Evolutionary conservation across 345 rosid genomes (phyloP).

Genomic region (Excoecaria agallocha): DNA sequence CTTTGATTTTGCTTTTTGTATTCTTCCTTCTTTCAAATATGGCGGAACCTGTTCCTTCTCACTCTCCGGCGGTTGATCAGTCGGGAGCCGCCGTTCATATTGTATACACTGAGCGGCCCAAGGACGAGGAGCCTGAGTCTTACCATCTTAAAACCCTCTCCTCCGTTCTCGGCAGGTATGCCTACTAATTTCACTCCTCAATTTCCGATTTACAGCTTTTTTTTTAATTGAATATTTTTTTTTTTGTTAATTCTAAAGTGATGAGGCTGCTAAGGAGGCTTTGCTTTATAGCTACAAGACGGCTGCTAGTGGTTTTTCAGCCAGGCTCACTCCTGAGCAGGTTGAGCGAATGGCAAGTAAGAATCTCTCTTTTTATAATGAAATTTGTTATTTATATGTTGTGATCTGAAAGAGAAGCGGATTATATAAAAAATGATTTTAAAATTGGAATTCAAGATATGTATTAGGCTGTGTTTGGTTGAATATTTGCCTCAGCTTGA

Average conservation of each 20-base stretch:
- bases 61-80: conserved; percentile 16
- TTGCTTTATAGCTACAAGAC: conserved; percentile 70
- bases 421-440: background rate
- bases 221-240: background rate
- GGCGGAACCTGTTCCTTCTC: conserved; percentile 31
- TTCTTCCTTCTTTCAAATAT: background rate
- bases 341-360: conserved; percentile 66
- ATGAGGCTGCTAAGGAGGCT: conserved; percentile 77
- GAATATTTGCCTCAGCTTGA: too few relatives aligned
- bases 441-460: background rate
- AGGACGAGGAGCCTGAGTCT: conserved; percentile 57
- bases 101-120: conserved; percentile 71
- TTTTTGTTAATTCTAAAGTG: conserved; percentile 46
- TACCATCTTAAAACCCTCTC: conserved; percentile 72
- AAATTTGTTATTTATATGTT: background rate
- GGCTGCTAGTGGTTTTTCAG: conserved; percentile 88
- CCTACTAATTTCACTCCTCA: background rate
- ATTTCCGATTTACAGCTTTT: background rate
- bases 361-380: conserved; percentile 10
- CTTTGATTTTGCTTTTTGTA: background rate
- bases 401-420: background rate
- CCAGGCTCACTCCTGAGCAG: conserved; percentile 77
- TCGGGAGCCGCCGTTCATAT: conserved; percentile 61
- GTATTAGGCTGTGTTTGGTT: background rate
- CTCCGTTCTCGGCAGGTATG: conserved; percentile 71